These are phyloP conservation scores for Lecanoromycetidae sp. DNA, from an alignment of 2,329 filamentous ascomycete genomes.

Conservation along the genomic window DNA sequence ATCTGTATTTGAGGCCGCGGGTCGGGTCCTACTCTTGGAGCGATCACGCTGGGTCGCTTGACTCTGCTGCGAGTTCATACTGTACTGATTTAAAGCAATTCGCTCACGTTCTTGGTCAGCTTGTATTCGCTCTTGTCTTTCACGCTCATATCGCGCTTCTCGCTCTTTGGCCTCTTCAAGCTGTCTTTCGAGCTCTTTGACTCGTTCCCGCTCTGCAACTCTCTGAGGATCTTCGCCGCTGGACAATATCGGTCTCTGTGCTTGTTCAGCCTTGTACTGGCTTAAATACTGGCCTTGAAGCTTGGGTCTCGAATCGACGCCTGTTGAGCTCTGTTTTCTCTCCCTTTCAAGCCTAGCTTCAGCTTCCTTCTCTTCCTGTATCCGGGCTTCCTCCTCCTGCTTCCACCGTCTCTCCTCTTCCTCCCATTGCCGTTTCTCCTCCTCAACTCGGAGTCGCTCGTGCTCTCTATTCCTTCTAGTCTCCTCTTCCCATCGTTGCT, in stretches of 20 bases:
- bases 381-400: conserved; percentile 41
- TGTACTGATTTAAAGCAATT: conserved; percentile 17
- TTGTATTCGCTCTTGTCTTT: conserved; percentile 40
- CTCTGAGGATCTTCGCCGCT: conserved; percentile 33
- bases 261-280: conserved; percentile 68
- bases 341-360: conserved; percentile 57
- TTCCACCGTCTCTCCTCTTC: conserved; percentile 44
- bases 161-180: conserved; percentile 56
- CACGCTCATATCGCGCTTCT: conserved; percentile 51
- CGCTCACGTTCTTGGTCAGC: conserved; percentile 19
- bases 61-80: conserved; percentile 11
- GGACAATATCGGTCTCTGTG: conserved; percentile 28
- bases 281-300: conserved; percentile 75
- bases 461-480: conserved; percentile 40
- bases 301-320: conserved; percentile 36
- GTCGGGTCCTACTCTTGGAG: conserved; percentile 22
- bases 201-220: conserved; percentile 50
- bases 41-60: conserved; percentile 11
- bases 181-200: conserved; percentile 68
- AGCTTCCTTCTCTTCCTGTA: conserved; percentile 47
- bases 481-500: conserved; percentile 37
- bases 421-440: conserved; percentile 35
- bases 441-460: conserved; percentile 32
- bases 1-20: conserved; percentile 26
- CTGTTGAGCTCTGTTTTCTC: conserved; percentile 49